Conservation (phyloP, 352 stramenopile genomes). For the Proteromonas lacertae region DNA sequence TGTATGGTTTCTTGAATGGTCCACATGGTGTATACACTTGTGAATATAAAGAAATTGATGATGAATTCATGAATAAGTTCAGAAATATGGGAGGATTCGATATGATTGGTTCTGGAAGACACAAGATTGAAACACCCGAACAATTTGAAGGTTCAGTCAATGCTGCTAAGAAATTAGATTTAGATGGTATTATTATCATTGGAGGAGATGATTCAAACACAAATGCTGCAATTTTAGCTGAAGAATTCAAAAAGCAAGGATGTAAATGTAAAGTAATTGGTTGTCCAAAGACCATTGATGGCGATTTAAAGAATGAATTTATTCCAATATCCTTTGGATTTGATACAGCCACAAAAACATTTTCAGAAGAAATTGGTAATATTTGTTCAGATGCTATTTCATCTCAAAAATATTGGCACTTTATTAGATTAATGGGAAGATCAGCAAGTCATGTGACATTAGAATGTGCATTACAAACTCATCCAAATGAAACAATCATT, state of each 20-base stretch:
- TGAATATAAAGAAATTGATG: constrained; percentile 10
- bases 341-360: constrained; percentile 9
- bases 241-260: constrained; percentile 16
- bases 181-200: constrained; percentile 19
- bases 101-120: constrained; percentile 14
- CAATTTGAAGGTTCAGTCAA: constrained; percentile 9
- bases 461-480: constrained; percentile 15
- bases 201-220: constrained; percentile 21
- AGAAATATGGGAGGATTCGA: constrained; percentile 18
- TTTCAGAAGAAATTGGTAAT: constrained; percentile 16
- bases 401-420: constrained; percentile 21
- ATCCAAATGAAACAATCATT: constrained; percentile 14
- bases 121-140: constrained; percentile 16
- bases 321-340: constrained; percentile 20
- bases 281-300: constrained; percentile 20
- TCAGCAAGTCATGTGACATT: constrained; percentile 16
- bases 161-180: constrained; percentile 3
- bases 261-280: constrained; percentile 13
- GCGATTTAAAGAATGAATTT: constrained; percentile 20
- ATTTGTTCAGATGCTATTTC: constrained; percentile 12
- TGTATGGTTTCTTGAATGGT: constrained; percentile 13
- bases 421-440: constrained; percentile 12
- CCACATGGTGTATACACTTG: constrained; percentile 12
- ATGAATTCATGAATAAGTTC: constrained; percentile 14
- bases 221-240: constrained; percentile 16